These are phyloP conservation scores for Colletotrichum tropicicola DNA, from an alignment of 2,329 filamentous ascomycete species.

Conservation along the genomic window DNA sequence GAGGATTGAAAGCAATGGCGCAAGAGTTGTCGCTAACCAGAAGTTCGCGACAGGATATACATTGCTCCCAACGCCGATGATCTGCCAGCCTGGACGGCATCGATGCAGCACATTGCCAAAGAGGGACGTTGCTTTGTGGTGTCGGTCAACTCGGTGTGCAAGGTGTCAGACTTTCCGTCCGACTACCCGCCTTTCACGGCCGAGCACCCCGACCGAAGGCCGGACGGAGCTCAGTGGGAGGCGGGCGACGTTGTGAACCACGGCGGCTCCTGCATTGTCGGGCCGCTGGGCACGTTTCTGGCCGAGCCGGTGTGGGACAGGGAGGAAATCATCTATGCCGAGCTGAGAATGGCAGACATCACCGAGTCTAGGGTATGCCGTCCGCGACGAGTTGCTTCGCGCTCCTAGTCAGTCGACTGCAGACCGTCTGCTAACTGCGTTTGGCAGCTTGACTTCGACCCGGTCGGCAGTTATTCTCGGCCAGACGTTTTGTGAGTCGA, in stretches of 20 bases:
- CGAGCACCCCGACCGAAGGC: slow-evolving; percentile 46
- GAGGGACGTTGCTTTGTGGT: slow-evolving; percentile 54
- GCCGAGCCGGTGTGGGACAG: slow-evolving; percentile 50
- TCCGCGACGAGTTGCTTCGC: neutral
- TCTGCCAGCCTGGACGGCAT: slow-evolving; percentile 45
- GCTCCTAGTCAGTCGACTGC: neutral
- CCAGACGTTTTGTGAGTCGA: slow-evolving; percentile 49
- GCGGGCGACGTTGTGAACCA: slow-evolving; percentile 48
- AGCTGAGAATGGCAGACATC: slow-evolving; percentile 43
- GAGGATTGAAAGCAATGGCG: no score
- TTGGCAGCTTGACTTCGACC: slow-evolving; percentile 50
- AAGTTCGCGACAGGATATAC: slow-evolving; percentile 36
- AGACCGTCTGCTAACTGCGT: neutral
- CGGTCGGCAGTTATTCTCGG: slow-evolving; percentile 49
- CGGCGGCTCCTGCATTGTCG: slow-evolving; percentile 50
- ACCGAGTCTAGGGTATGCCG: slow-evolving; percentile 46
- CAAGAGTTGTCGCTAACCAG: neutral
- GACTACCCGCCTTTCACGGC: slow-evolving; percentile 51
- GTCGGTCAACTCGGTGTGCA: slow-evolving; percentile 50
- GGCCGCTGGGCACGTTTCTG: slow-evolving; percentile 46
- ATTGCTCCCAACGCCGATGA: slow-evolving; percentile 43
- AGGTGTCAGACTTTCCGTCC: slow-evolving; percentile 48
- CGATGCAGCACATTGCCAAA: slow-evolving; percentile 55
- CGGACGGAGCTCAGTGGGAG: slow-evolving; percentile 46
- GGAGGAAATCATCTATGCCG: slow-evolving; percentile 48